Conservation (phyloP, 345 rosid genomes). For the Mangifera indica region DNA sequence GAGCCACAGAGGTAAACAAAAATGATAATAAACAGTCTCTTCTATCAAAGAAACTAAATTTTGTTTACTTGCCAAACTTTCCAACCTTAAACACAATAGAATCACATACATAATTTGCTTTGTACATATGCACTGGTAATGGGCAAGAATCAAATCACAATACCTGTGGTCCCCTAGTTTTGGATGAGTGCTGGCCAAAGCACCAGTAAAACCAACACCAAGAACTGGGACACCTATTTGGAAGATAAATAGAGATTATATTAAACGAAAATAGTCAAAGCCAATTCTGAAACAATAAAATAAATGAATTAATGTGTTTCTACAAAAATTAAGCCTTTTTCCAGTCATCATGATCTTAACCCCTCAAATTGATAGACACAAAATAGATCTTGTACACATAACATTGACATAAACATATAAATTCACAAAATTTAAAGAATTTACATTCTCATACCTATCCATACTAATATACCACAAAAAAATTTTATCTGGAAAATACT, state of each 20-base stretch:
- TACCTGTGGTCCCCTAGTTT: slow-evolving; percentile 90
- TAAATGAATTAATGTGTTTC: not conserved
- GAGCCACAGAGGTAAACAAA: not conserved
- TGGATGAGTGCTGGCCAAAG: slow-evolving; percentile 59
- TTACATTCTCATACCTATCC: not conserved
- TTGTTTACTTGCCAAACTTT: not conserved
- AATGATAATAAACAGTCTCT: too few relatives aligned
- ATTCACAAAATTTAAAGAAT: not conserved
- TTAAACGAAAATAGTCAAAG: not conserved
- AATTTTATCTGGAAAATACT: not conserved
- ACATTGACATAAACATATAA: not conserved
- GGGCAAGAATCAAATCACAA: slow-evolving; percentile 5
- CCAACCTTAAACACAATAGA: not conserved
- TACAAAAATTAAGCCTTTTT: not conserved
- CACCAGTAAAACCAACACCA: slow-evolving; percentile 88
- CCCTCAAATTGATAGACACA: not conserved
- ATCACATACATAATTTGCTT: not conserved
- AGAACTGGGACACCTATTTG: slow-evolving; percentile 64
- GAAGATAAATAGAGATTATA: slow-evolving; percentile 5
- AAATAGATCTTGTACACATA: not conserved
- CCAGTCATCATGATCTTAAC: not conserved
- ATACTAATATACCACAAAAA: not conserved
- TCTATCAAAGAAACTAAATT: not conserved
- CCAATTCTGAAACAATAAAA: not conserved
- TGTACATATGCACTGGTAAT: not conserved